Evolutionary conservation across 148 eudicot genomes (phyloP), one percentile per base, ranked within the genome.

Genomic region (Vaccinium corymbosum): DNA sequence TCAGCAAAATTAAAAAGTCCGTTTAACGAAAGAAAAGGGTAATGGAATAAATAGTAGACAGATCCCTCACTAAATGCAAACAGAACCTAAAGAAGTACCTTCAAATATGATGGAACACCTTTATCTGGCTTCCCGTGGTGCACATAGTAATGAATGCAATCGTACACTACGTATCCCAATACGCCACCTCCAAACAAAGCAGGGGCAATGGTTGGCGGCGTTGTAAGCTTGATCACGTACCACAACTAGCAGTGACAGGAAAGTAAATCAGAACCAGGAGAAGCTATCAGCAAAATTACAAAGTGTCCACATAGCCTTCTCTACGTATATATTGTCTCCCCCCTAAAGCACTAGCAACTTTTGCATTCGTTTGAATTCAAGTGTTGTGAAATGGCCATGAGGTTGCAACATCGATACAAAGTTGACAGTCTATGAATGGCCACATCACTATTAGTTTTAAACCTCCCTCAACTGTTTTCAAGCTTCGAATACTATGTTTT

Each of bases 61-160:
- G 46, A 42, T 22, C 29, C 12, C 15, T 64, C 25, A 13, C 22
- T 64, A 22, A 64, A 64, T 25, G 14, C 32, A 64, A 22, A 64
- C 5, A 11, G 22, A 64, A 12, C 29, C 71, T 46, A 38, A 84
- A 32, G 29, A 22, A 66, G 89, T 89, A 94, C 99, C 99, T 97
- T 97, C 42, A 97, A 93, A 83, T 83, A 81, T 84, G 89, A 88
- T 51, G 94, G 90, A 7, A 91, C 84, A 29, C 85, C 92, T 66
- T 86, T 89, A 17, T 89, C 79, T 71, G 99, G 99, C 85, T 97
- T 97, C 35, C 97, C 99, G 80, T 97, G 99, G 86, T 97, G 99
- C 86, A 97, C 82, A 86, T 93, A 97, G 85, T 97, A 97, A 90
- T 97, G 99, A 72, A 98, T 97, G 75, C 93, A 90, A 72, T 97